Percentiles rank a stretch among this genome's conserved stretches.
Conservation (phyloP, 129 eudicot species). For the Pittosporum tobira region DNA sequence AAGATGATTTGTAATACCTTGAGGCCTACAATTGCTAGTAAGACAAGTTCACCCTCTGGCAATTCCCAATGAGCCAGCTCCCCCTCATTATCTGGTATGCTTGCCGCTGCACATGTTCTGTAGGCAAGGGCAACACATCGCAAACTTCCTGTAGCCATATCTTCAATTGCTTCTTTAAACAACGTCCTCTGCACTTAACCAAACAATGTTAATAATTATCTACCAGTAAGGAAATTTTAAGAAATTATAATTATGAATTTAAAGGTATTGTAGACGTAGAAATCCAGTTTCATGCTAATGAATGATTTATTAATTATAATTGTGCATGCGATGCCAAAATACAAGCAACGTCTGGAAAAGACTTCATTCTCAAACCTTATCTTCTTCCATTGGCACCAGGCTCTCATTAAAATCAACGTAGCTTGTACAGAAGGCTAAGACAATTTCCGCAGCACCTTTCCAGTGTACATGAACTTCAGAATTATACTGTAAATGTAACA, state of each 20-base stretch:
- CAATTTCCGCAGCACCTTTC: slow-evolving; percentile 55
- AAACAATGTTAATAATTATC: not conserved
- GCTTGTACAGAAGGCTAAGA: slow-evolving; percentile 32
- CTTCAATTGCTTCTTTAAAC: slow-evolving; percentile 33
- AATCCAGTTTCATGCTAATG: no score
- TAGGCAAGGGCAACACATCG: slow-evolving; percentile 59
- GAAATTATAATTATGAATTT: no score
- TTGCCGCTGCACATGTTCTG: slow-evolving; percentile 19
- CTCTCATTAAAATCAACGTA: slow-evolving; percentile 34
- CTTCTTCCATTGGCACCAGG: no score
- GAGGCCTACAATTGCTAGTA: slow-evolving; percentile 48
- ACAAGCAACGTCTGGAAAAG: no score
- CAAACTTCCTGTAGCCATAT: slow-evolving; percentile 46
- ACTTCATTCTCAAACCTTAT: no score
- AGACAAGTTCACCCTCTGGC: slow-evolving; percentile 40
- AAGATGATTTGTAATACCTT: slow-evolving; percentile 19
- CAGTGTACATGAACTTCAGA: slow-evolving; percentile 37
- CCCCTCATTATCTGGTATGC: slow-evolving; percentile 34
- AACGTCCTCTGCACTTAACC: slow-evolving; percentile 31
- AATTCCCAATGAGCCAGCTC: slow-evolving; percentile 35
- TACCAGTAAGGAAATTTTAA: no score
- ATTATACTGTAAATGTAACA: no score
- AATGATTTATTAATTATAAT: no score
- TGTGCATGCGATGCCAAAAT: no score
- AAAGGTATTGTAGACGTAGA: no score